These are phyloP conservation scores for Trametes coccinea DNA, from an alignment of 768 basidiomycete genomes.

Conservation along the genomic window DNA sequence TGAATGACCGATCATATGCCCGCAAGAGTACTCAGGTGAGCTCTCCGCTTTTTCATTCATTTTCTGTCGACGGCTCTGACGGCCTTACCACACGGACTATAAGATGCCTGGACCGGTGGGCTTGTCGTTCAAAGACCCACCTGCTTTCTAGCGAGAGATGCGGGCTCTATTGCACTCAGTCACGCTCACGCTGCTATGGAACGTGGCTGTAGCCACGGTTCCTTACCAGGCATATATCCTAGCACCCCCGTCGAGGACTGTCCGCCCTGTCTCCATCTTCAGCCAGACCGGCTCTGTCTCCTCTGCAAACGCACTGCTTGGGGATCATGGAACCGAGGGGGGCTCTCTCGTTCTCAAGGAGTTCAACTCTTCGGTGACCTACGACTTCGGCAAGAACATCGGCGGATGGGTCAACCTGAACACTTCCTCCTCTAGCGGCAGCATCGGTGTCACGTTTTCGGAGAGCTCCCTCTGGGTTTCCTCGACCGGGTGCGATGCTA, in stretches of 20 bases:
- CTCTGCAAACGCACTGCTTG: slow-evolving; percentile 1
- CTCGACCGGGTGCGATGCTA: slow-evolving; percentile 9
- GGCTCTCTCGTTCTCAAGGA: not conserved
- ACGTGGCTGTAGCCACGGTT: not conserved
- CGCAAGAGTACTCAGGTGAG: not conserved
- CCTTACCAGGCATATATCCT: slow-evolving; percentile 20
- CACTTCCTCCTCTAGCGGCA: slow-evolving; percentile 1
- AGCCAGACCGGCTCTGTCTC: slow-evolving; percentile 11
- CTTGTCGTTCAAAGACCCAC: not conserved
- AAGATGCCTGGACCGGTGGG: not conserved
- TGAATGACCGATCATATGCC: slow-evolving; percentile 9
- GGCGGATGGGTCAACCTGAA: slow-evolving; percentile 17
- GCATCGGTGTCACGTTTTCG: slow-evolving; percentile 17
- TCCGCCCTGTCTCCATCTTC: slow-evolving; percentile 11
- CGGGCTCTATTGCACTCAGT: not conserved
- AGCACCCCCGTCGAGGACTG: slow-evolving; percentile 14
- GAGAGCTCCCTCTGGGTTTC: slow-evolving; percentile 21
- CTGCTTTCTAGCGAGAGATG: not conserved
- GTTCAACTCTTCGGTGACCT: slow-evolving; percentile 17
- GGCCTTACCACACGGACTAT: not conserved
- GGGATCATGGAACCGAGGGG: not conserved
- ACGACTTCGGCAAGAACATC: slow-evolving; percentile 23
- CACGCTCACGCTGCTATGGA: not conserved
- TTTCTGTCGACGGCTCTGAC: not conserved
- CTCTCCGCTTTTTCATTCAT: not conserved